These are phyloP conservation scores for Blastocladiella emersonii DNA, from an alignment of 371 early-diverging fungal species.

Conservation along the genomic window DNA sequence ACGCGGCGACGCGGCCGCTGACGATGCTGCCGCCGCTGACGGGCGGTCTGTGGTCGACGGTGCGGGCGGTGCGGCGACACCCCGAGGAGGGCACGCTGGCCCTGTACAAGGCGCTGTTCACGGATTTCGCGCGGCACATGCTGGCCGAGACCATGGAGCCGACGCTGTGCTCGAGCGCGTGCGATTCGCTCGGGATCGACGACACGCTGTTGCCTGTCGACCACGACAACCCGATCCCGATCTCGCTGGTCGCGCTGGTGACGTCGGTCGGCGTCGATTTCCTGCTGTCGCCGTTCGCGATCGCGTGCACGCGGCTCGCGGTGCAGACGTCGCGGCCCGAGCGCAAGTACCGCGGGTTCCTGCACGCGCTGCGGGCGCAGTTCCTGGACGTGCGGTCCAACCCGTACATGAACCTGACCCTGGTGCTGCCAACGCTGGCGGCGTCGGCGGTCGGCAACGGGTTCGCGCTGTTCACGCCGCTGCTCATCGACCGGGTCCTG, in stretches of 20 bases:
- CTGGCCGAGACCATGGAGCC: conserved; percentile 52
- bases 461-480: conserved; percentile 45
- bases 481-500: conserved; percentile 53
- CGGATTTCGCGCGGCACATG: conserved; percentile 59
- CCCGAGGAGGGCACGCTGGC: conserved; percentile 42
- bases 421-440: conserved; percentile 49
- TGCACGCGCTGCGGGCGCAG: conserved; percentile 55
- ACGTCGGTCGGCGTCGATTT: conserved; percentile 44
- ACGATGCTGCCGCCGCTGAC: conserved; percentile 45
- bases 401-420: conserved; percentile 19
- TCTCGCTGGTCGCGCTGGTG: conserved; percentile 46
- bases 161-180: conserved; percentile 49
- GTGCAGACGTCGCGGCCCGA: conserved; percentile 57
- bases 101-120: conserved; percentile 44
- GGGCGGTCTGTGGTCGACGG: conserved; percentile 37
- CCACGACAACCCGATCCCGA: conserved; percentile 11
- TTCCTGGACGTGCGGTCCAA: conserved; percentile 22
- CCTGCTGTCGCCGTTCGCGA: conserved; percentile 58
- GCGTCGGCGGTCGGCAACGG: conserved; percentile 57
- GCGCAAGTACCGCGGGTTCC: conserved; percentile 54
- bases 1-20: conserved; percentile 37
- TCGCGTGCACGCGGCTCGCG: conserved; percentile 42
- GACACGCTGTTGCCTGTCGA: conserved; percentile 24
- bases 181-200: conserved; percentile 60
- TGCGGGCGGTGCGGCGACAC: conserved; percentile 33